These are phyloP conservation scores for Silybum marianum DNA, from an alignment of 129 eudicot genomes.

Conservation along the genomic window DNA sequence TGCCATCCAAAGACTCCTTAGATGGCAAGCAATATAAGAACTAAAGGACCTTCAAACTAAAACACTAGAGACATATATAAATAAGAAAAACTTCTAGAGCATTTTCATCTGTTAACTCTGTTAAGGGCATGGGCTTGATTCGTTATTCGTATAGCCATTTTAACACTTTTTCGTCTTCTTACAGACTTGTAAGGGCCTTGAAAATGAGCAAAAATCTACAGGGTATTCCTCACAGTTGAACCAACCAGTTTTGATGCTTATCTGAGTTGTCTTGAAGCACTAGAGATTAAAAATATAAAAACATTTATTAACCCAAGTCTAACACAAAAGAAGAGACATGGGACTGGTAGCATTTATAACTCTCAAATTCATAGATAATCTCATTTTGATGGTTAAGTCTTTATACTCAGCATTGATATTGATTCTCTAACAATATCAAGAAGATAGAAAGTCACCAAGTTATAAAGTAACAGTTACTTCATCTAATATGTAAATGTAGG, in stretches of 20 bases:
- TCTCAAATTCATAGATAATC: neutral
- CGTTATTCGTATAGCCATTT: neutral
- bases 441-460: neutral
- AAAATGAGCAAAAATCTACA: neutral
- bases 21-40: neutral
- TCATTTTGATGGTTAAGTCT: neutral
- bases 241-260: slow-evolving; percentile 7
- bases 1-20: neutral
- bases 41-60: neutral
- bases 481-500: neutral
- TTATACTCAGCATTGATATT: neutral
- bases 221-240: neutral
- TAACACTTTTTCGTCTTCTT: neutral
- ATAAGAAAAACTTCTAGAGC: neutral
- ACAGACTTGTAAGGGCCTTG: neutral
- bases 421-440: neutral
- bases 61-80: neutral
- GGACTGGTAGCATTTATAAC: neutral
- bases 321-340: neutral
- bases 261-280: slow-evolving; percentile 9
- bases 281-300: neutral
- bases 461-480: neutral
- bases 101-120: neutral
- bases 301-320: neutral
- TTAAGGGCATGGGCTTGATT: neutral